These are phyloP conservation scores for Diaporthe sp. DNA, from an alignment of 2,329 filamentous ascomycete species.

Conservation along the genomic window DNA sequence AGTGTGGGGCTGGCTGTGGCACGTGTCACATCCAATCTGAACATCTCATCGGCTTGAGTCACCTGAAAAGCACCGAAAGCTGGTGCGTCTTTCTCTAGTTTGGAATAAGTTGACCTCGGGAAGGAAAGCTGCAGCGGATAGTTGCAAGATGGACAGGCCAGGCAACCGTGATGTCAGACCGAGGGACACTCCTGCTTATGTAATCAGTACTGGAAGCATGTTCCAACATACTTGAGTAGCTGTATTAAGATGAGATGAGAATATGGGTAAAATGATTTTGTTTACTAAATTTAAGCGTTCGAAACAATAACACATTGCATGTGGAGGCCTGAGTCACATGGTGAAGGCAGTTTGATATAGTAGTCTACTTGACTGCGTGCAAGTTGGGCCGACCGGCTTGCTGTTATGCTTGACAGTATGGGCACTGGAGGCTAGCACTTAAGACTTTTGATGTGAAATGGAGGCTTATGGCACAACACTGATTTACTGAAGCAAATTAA, in stretches of 20 bases:
- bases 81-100: not conserved
- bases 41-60: not conserved
- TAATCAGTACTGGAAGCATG: not conserved
- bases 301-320: too few species aligned
- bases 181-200: not conserved
- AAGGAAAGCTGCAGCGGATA: not conserved
- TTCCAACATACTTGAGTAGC: not conserved
- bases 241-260: not conserved
- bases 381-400: too few species aligned
- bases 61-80: not conserved
- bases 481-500: too few species aligned
- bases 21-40: not conserved
- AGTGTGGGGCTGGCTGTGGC: constrained; percentile 14
- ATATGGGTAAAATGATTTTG: too few species aligned
- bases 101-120: not conserved
- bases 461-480: too few species aligned
- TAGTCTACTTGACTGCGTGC: too few species aligned
- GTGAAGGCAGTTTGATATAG: too few species aligned
- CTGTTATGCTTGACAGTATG: too few species aligned
- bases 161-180: not conserved
- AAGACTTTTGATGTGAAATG: too few species aligned
- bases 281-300: too few species aligned
- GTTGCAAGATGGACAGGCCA: not conserved
- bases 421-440: too few species aligned
- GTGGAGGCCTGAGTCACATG: too few species aligned